Evolutionary conservation across 2,329 filamentous ascomycete genomes (phyloP).

Genomic region (Parafenestella ontariensis): DNA sequence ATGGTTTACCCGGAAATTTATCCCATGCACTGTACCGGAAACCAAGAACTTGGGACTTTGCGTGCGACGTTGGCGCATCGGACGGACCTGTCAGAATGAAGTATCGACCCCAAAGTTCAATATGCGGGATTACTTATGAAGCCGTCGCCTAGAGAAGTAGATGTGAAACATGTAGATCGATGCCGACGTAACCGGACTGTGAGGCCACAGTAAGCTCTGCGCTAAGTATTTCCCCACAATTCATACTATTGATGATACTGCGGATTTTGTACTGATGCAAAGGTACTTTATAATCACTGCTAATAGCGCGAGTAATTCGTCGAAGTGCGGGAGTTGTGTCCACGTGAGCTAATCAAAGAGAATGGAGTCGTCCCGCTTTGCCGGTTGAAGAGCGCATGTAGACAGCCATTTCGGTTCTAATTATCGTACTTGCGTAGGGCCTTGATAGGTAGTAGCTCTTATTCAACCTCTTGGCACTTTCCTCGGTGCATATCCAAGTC

Average conservation of each 20-base stretch:
- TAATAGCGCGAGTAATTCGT: background rate
- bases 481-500: too few species aligned
- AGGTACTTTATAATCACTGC: too few species aligned
- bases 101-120: background rate
- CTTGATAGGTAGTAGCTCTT: too few species aligned
- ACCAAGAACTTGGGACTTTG: constrained; percentile 16
- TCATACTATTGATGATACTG: background rate
- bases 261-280: too few species aligned
- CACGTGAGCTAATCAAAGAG: too few species aligned
- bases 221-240: background rate
- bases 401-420: too few species aligned
- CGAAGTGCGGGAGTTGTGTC: too few species aligned
- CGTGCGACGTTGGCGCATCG: background rate
- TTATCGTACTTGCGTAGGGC: too few species aligned
- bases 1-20: constrained; percentile 13
- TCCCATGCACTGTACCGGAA: constrained; percentile 1
- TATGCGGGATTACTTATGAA: background rate
- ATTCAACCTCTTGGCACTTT: too few species aligned
- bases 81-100: background rate
- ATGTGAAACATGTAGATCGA: constrained; percentile 8
- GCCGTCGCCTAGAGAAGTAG: constrained; percentile 9
- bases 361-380: too few species aligned
- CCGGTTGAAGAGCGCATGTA: too few species aligned
- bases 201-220: background rate
- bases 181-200: background rate